Percentiles rank a stretch among this genome's conserved stretches.
Evolutionary conservation across 345 rosid species (phyloP).

Genomic region (Trapa incisa): DNA sequence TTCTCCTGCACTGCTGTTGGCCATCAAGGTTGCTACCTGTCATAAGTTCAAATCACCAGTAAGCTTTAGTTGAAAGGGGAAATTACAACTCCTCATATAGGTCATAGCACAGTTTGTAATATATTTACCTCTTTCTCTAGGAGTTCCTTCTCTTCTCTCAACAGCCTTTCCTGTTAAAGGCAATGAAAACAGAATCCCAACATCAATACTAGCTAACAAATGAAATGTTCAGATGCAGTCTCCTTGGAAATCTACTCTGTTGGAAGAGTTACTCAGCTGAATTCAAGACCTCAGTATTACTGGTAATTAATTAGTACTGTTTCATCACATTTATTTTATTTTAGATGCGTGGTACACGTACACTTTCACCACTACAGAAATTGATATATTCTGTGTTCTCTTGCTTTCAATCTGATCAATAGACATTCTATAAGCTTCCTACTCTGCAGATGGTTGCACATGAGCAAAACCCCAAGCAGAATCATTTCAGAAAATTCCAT

Average conservation of each 20-base stretch:
- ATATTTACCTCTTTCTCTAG: constrained; percentile 25
- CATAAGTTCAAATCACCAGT: neutral
- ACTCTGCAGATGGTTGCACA: neutral
- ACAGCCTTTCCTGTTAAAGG: constrained; percentile 18
- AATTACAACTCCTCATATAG: neutral
- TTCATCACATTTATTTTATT: neutral
- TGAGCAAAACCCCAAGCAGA: neutral
- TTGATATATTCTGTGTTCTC: neutral
- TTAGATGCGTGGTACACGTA: neutral
- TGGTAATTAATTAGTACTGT: neutral
- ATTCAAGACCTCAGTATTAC: neutral
- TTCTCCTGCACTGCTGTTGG: neutral
- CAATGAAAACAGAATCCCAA: neutral
- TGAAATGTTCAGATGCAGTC: neutral
- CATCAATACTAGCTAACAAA: neutral
- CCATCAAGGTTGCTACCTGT: constrained; percentile 1
- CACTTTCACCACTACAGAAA: neutral
- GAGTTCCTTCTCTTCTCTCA: constrained; percentile 21
- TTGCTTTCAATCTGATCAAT: neutral
- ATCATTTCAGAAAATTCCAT: neutral
- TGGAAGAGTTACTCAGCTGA: neutral
- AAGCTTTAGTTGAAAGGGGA: neutral
- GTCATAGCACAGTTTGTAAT: neutral
- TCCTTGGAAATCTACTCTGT: neutral
- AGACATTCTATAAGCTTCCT: neutral